Evolutionary conservation across 2,329 filamentous ascomycete genomes (phyloP).

Genomic region (Coniochaeta sp.): DNA sequence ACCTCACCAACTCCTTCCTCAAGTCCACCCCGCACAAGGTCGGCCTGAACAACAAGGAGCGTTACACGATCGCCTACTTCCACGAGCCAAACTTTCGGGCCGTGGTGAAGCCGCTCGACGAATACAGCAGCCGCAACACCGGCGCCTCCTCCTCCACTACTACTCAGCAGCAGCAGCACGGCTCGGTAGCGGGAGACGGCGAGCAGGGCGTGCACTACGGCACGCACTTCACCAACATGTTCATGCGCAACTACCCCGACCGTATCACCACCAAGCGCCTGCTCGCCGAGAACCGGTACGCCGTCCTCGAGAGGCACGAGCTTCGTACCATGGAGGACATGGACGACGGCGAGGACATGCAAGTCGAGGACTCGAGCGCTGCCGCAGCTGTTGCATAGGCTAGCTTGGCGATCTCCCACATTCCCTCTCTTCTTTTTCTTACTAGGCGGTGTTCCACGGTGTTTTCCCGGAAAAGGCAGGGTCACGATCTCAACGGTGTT

Average conservation of each 20-base stretch:
- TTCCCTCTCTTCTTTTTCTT: not conserved
- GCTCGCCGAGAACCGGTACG: slow-evolving; percentile 23
- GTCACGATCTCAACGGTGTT: not conserved
- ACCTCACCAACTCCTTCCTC: slow-evolving; percentile 37
- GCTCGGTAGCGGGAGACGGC: slow-evolving; percentile 12
- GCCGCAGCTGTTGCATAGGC: not conserved
- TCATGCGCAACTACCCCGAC: slow-evolving; percentile 40
- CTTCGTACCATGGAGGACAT: slow-evolving; percentile 17
- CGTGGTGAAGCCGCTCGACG: slow-evolving; percentile 32
- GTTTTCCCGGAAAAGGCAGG: not conserved
- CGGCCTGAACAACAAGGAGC: slow-evolving; percentile 38
- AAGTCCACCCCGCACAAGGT: slow-evolving; percentile 44
- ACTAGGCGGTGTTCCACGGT: not conserved
- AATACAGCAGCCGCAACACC: slow-evolving; percentile 25
- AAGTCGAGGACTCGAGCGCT: not conserved
- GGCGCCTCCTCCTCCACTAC: too few species aligned
- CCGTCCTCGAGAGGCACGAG: slow-evolving; percentile 15
- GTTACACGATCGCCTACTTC: slow-evolving; percentile 43
- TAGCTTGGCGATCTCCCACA: not conserved
- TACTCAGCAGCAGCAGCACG: slow-evolving; percentile 17
- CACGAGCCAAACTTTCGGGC: slow-evolving; percentile 43
- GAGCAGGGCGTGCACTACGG: slow-evolving; percentile 43
- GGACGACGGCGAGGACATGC: not conserved
- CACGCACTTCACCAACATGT: slow-evolving; percentile 47
- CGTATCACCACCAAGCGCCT: slow-evolving; percentile 34